Percentiles rank a stretch among this genome's conserved stretches.
These are phyloP conservation scores for Ichthyophthirius multifiliis DNA, from an alignment of 169 alveolate genomes.

Conservation along the genomic window DNA sequence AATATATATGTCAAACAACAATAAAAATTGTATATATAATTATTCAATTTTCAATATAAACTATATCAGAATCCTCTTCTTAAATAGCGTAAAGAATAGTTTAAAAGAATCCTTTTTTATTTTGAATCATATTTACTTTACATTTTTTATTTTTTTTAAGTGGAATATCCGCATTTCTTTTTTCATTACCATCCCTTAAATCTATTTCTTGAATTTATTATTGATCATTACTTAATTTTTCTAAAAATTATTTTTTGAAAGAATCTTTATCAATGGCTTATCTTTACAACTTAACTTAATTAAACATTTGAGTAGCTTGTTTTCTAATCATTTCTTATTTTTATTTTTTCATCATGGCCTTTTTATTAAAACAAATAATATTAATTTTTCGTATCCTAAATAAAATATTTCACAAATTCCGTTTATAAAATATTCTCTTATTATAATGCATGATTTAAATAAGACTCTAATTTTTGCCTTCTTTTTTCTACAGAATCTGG, in stretches of 20 bases:
- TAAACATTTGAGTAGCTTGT: background rate
- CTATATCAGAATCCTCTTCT: too few species aligned
- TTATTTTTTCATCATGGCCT: too few species aligned
- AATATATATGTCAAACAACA: too few species aligned
- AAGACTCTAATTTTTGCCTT: background rate
- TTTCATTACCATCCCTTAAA: background rate
- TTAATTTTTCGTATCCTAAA: background rate
- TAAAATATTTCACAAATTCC: background rate
- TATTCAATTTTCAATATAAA: too few species aligned
- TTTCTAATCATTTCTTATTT: background rate
- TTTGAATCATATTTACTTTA: background rate
- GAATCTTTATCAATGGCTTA: background rate
- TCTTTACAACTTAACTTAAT: background rate
- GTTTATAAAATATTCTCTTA: background rate
- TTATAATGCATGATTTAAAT: background rate
- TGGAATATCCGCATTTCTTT: background rate
- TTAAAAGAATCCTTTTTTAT: background rate
- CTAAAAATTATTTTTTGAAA: background rate
- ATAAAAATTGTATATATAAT: too few species aligned
- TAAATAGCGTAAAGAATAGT: too few species aligned
- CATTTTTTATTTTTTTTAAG: background rate
- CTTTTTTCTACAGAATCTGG: slow-evolving; percentile 1
- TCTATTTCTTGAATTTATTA: background rate
- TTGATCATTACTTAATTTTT: background rate
- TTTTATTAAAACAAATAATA: background rate